Base-by-base conservation (phyloP, 306 rosid species). In the Cucurbita maxima region DNA sequence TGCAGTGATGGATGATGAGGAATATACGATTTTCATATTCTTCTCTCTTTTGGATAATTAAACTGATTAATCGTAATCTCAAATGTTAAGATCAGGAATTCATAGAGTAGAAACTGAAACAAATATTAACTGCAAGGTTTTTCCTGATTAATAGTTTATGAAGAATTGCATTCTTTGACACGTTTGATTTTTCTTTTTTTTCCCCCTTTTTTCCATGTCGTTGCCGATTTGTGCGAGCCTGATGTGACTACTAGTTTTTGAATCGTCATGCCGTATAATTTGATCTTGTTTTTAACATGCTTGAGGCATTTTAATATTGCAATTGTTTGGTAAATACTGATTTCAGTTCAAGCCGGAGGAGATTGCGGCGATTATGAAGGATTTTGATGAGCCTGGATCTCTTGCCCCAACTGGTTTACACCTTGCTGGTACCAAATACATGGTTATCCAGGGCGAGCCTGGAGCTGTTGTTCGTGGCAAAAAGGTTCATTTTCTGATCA, bases 391-490 rank as follows among this genome's bases (percentile, higher is more conserved):
- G 18, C 73, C 56, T 25, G 56, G 73, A 3, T 68, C 40, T 20
- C 73, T 68, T 68, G 56, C 54, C 40, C 56, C 36, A 30, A 67
- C 73, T 67, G 67, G 67, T 3, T 60, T 60, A 36, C 67, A 60
- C 5, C 45, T 60, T 36, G 45, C 45, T 13, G 67, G 67, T 12
- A 15, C 22, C 0, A 60, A 60, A 15, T 60, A 60, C 20, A 60
- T 60, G 67, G 67, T 60, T 7, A 60, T 60, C 22, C 67, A 60
- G 11, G 67, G 67, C 36, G 67, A 60, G 67, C 67, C 67, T 15
- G 67, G 67, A 60, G 19, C 67, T 7, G 45, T 60, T 60, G 67
- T 60, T 60, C 67, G 67, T 34, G 73, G 73, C 3, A 68, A 19
- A 19, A 68, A 68, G 73, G 73, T 67, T 44, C 10, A 5, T 66